Conservation (phyloP, 768 basidiomycete genomes). For the Chalciporus piperatus region DNA sequence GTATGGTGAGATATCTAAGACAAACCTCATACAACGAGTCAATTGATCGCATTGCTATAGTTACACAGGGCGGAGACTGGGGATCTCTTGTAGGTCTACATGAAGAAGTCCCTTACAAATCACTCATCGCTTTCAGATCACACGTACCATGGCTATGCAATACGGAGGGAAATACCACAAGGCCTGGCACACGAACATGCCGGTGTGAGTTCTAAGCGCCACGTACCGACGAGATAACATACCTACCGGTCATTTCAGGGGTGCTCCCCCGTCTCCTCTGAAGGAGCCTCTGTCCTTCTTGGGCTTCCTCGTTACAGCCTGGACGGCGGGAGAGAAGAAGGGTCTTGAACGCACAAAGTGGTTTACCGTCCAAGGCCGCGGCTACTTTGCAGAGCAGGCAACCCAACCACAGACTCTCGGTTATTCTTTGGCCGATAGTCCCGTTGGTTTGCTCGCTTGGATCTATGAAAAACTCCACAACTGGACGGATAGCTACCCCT, state of each 20-base stretch:
- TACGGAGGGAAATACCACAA: conserved; percentile 45
- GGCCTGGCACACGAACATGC: conserved; percentile 52
- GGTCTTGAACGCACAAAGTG: conserved; percentile 17
- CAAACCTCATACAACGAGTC: background rate
- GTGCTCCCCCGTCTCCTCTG: conserved; percentile 18
- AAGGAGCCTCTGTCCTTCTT: conserved; percentile 30
- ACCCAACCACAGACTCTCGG: conserved; percentile 54
- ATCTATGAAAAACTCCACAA: conserved; percentile 50
- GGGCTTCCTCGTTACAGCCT: conserved; percentile 25
- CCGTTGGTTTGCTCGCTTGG: conserved; percentile 52
- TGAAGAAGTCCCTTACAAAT: background rate
- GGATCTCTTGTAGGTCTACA: conserved; percentile 33
- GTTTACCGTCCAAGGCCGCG: conserved; percentile 23
- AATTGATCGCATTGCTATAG: conserved; percentile 23
- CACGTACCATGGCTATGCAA: conserved; percentile 28
- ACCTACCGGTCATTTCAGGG: conserved; percentile 13
- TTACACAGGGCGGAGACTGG: conserved; percentile 51
- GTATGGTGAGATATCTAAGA: conserved; percentile 36
- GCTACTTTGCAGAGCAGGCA: conserved; percentile 31
- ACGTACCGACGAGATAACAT: background rate
- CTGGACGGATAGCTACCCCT: conserved; percentile 53
- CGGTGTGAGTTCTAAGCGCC: conserved; percentile 32
- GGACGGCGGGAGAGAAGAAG: conserved; percentile 26
- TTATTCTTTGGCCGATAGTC: conserved; percentile 55
- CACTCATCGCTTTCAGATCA: conserved; percentile 30